Conservation (phyloP, 495 filamentous ascomycete species). For the Daldinia concentrica region DNA sequence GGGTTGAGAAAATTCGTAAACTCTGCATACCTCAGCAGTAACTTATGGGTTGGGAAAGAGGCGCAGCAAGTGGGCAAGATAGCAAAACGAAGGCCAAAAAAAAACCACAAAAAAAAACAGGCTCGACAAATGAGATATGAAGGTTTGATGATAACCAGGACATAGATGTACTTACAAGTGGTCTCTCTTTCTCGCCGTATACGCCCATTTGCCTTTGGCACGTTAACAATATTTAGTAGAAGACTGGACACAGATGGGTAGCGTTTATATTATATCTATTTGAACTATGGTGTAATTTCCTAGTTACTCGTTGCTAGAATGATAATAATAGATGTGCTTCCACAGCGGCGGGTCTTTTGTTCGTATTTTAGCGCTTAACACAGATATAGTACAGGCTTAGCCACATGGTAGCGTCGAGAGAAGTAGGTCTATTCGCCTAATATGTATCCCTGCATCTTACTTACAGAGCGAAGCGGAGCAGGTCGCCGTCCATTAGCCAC, state of each 20-base stretch:
- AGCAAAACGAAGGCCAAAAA: neutral
- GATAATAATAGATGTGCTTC: conserved; percentile 10
- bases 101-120: conserved; percentile 3
- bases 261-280: conserved; percentile 27
- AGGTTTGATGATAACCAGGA: conserved; percentile 13
- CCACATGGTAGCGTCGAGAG: conserved; percentile 13
- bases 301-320: conserved; percentile 9
- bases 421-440: conserved; percentile 9
- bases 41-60: neutral
- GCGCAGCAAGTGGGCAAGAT: conserved; percentile 9
- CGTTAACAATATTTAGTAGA: conserved; percentile 17
- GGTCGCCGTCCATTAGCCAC: conserved; percentile 12
- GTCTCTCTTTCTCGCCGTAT: conserved; percentile 10
- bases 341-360: neutral
- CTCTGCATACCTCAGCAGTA: neutral
- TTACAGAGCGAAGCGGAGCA: conserved; percentile 4
- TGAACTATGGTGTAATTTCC: conserved; percentile 1
- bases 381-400: conserved; percentile 2
- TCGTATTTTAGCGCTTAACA: conserved; percentile 9
- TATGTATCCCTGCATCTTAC: neutral
- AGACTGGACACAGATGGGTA: conserved; percentile 12
- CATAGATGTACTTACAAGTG: conserved; percentile 33
- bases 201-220: conserved; percentile 1
- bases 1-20: neutral
- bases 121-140: conserved; percentile 3